Evolutionary conservation across 2,329 filamentous ascomycete genomes (phyloP).

Genomic region (Mycocentrospora acerina): DNA sequence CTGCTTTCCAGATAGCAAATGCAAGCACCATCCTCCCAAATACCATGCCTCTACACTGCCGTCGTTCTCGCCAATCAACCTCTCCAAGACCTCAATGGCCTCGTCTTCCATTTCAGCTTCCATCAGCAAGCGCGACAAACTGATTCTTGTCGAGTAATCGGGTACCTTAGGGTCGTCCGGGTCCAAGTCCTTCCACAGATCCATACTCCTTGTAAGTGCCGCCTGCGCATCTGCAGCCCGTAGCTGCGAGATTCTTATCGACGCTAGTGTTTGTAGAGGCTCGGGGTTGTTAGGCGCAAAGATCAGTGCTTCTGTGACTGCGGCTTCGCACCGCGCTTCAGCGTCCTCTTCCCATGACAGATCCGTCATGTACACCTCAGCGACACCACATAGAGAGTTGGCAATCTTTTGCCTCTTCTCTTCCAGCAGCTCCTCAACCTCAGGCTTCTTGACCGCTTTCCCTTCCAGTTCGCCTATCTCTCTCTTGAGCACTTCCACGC

Average conservation of each 20-base stretch:
- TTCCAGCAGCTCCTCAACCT: conserved; percentile 46
- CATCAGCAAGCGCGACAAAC: conserved; percentile 80
- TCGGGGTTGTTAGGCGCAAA: conserved; percentile 80
- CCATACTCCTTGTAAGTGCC: conserved; percentile 76
- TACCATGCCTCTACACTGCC: conserved; percentile 96
- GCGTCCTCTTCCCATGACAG: conserved; percentile 88
- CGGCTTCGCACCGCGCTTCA: conserved; percentile 80
- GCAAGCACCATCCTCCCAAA: conserved; percentile 89
- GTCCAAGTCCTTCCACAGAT: conserved; percentile 78
- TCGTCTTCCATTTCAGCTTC: conserved; percentile 85
- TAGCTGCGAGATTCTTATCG: conserved; percentile 86
- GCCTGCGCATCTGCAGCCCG: conserved; percentile 76
- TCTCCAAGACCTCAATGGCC: conserved; percentile 80
- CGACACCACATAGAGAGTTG: conserved; percentile 88
- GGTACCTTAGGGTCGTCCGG: conserved; percentile 73
- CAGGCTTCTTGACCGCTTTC: conserved; percentile 39
- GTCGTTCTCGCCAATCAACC: conserved; percentile 85
- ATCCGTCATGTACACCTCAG: conserved; percentile 99
- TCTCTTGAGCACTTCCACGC: conserved; percentile 69
- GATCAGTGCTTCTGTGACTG: conserved; percentile 87
- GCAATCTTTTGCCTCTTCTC: conserved; percentile 82
- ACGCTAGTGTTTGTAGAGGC: conserved; percentile 93
- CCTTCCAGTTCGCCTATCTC: conserved; percentile 67
- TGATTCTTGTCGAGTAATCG: conserved; percentile 83
- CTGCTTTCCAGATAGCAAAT: conserved; percentile 72